Evolutionary conservation across 192 early-diverging fungal genomes (phyloP).

Genomic region (Linnemannia elongata): DNA sequence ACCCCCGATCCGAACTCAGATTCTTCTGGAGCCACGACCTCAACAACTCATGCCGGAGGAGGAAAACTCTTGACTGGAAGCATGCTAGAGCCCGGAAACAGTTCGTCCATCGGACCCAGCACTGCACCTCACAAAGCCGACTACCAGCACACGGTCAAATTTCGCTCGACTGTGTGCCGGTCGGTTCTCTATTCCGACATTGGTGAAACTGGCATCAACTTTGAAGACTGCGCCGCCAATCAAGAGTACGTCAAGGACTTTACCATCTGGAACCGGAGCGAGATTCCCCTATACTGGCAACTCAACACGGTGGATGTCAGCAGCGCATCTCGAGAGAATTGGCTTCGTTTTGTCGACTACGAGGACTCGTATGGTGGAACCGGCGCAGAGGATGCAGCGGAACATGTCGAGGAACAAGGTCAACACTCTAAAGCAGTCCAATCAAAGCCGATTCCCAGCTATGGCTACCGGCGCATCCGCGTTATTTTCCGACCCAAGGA

Average conservation of each 20-base stretch:
- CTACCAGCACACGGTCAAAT: constrained; percentile 77
- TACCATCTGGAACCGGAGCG: constrained; percentile 89
- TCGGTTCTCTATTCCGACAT: constrained; percentile 94
- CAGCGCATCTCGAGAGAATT: constrained; percentile 66
- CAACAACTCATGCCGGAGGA: neutral
- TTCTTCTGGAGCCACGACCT: neutral
- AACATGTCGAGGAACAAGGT: constrained; percentile 47
- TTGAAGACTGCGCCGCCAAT: constrained; percentile 95
- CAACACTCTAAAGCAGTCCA: constrained; percentile 51
- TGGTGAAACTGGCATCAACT: constrained; percentile 90
- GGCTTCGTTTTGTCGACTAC: constrained; percentile 83
- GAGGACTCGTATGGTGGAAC: constrained; percentile 66
- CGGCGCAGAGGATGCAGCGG: constrained; percentile 36
- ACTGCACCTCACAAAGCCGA: constrained; percentile 57
- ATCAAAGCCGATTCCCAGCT: constrained; percentile 74
- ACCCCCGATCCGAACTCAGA: neutral
- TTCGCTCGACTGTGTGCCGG: constrained; percentile 89
- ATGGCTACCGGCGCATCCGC: constrained; percentile 78
- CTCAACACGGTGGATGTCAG: constrained; percentile 79
- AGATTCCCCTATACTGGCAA: constrained; percentile 92
- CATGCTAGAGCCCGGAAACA: neutral
- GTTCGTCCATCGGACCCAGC: neutral
- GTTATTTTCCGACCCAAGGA: constrained; percentile 89
- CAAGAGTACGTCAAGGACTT: constrained; percentile 93
- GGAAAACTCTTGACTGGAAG: neutral